These are phyloP conservation scores for Alternaria sp. DNA, from an alignment of 2,329 filamentous ascomycete genomes.

Conservation along the genomic window DNA sequence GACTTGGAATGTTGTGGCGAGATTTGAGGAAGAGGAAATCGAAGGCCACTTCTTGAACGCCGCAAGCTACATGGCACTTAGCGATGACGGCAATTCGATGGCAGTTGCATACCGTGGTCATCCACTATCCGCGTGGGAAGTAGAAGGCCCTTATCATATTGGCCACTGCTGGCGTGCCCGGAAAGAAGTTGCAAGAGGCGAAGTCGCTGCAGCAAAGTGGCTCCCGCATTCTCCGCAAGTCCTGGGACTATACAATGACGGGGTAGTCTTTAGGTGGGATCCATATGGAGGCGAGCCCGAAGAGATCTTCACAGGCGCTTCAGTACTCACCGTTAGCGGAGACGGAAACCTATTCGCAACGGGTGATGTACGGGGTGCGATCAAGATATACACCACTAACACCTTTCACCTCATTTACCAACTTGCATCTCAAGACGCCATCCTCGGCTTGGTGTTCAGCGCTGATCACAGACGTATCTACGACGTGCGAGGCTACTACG, in stretches of 20 bases:
- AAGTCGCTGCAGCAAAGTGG: not conserved
- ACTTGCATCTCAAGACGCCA: not conserved
- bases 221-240: not conserved
- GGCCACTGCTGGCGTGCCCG: not conserved
- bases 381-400: not conserved
- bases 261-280: not conserved
- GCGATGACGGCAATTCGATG: not conserved
- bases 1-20: not conserved
- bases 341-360: not conserved
- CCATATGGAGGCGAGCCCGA: not conserved
- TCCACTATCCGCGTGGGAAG: not conserved
- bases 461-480: not conserved
- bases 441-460: not conserved
- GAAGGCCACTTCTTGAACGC: not conserved
- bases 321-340: not conserved
- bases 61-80: not conserved
- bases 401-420: not conserved
- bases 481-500: not conserved
- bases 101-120: not conserved
- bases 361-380: not conserved
- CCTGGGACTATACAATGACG: not conserved
- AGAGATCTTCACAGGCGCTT: not conserved
- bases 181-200: not conserved
- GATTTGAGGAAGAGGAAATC: not conserved
- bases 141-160: not conserved